Conservation (phyloP, 345 rosid genomes). For the Streptanthus diversifolius region DNA sequence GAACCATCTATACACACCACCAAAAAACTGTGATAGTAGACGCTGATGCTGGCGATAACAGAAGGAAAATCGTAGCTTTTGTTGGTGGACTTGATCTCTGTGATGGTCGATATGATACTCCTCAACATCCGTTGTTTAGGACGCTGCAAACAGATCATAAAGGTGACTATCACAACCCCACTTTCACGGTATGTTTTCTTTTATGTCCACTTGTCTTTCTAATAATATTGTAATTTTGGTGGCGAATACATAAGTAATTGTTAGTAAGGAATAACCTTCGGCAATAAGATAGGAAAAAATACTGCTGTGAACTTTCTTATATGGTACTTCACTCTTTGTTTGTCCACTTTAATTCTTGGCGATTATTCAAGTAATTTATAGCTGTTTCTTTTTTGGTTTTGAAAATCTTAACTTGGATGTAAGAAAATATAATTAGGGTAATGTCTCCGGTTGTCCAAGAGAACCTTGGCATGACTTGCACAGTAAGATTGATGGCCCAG, state of each 20-base stretch:
- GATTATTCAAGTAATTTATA: not conserved
- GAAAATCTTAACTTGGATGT: not conserved
- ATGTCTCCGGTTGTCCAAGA: constrained; percentile 68
- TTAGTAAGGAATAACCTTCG: not conserved
- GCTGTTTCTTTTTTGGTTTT: not conserved
- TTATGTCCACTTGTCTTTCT: not conserved
- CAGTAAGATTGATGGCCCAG: constrained; percentile 89
- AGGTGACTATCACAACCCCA: constrained; percentile 92
- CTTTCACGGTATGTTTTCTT: constrained; percentile 56
- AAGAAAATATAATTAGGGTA: constrained; percentile 46
- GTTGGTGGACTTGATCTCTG: constrained; percentile 97
- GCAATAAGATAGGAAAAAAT: not conserved
- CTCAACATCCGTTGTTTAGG: constrained; percentile 75
- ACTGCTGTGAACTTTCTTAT: not conserved
- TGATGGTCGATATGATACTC: constrained; percentile 89
- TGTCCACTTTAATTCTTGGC: not conserved
- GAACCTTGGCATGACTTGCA: constrained; percentile 99
- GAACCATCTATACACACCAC: constrained; percentile 91
- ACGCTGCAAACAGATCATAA: constrained; percentile 68
- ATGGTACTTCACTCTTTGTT: not conserved
- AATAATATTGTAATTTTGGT: not conserved
- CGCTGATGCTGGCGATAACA: constrained; percentile 73
- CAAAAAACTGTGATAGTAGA: constrained; percentile 91
- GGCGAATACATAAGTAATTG: not conserved
- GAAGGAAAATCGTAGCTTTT: constrained; percentile 85